phyloP scores from a whole-genome alignment of 768 basidiomycete genomes.

The Podaxis mareebaensis region DNA sequence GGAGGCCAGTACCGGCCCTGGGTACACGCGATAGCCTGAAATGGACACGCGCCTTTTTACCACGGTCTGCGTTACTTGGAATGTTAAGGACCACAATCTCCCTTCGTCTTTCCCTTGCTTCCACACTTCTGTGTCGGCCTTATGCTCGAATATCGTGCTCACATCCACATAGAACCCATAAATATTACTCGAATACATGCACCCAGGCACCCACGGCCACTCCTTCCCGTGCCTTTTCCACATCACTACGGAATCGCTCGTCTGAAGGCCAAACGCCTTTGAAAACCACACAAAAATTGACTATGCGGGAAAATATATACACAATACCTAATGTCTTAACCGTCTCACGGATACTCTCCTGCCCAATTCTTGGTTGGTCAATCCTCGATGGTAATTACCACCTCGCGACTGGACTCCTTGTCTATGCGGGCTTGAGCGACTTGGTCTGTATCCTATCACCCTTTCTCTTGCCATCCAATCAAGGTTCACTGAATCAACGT shows the following conservation, averaged over 20 bases:
- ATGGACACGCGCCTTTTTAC: neutral
- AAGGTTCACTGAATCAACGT: neutral
- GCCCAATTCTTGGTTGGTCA: constrained; percentile 90
- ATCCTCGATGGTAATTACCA: constrained; percentile 80
- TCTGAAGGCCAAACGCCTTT: constrained; percentile 18
- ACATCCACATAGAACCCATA: too few species aligned
- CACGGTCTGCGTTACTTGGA: neutral
- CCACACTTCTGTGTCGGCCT: neutral
- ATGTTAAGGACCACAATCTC: constrained; percentile 5
- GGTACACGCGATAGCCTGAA: neutral
- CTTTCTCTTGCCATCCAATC: neutral
- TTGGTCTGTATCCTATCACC: constrained; percentile 53
- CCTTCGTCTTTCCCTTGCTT: neutral
- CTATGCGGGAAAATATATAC: constrained; percentile 84
- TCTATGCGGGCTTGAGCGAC: constrained; percentile 93
- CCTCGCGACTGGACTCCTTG: constrained; percentile 79
- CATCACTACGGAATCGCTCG: constrained; percentile 21
- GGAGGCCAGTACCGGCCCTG: neutral
- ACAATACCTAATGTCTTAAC: constrained; percentile 93
- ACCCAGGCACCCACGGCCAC: neutral
- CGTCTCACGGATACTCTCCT: constrained; percentile 81
- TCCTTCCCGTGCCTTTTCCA: constrained; percentile 20
- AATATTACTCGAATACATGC: neutral
- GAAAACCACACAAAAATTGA: constrained; percentile 29
- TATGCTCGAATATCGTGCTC: neutral